These are phyloP conservation scores for Mallotus japonicus DNA, from an alignment of 441 rosid genomes.

Conservation along the genomic window DNA sequence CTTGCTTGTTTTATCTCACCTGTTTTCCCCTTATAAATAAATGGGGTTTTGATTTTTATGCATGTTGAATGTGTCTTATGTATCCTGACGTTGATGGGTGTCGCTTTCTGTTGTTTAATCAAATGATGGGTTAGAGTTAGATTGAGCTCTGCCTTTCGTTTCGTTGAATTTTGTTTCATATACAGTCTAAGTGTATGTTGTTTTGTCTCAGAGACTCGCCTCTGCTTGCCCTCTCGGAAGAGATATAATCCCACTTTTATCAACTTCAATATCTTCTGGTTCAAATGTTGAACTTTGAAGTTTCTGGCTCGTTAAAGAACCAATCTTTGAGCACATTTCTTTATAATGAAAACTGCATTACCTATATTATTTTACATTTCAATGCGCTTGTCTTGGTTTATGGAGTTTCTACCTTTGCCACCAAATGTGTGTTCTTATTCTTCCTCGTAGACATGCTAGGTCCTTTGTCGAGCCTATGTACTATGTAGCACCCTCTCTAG, in stretches of 20 bases:
- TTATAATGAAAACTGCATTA: constrained; percentile 25
- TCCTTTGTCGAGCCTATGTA: constrained; percentile 8
- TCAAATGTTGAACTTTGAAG: constrained; percentile 18
- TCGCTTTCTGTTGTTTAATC: constrained; percentile 39
- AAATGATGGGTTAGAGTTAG: constrained; percentile 12
- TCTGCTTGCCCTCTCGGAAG: constrained; percentile 22
- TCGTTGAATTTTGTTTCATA: constrained; percentile 23
- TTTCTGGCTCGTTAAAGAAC: constrained; percentile 19
- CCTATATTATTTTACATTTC: constrained; percentile 24
- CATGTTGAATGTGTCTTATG: constrained; percentile 44
- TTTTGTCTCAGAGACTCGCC: constrained; percentile 47
- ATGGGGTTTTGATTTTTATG: constrained; percentile 59
- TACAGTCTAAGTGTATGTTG: constrained; percentile 51
- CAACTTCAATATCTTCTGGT: constrained; percentile 25
- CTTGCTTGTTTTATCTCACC: background rate
- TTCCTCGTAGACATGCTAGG: constrained; percentile 29
- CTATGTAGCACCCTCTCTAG: constrained; percentile 4
- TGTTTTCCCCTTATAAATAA: constrained; percentile 8
- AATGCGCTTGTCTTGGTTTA: constrained; percentile 15
- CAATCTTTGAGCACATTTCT: background rate
- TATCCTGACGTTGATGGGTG: constrained; percentile 48
- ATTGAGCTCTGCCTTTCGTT: constrained; percentile 15
- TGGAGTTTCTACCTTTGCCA: constrained; percentile 13
- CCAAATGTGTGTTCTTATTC: constrained; percentile 34
- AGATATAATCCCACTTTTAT: constrained; percentile 28